These are phyloP conservation scores for Aspergillus fijiensis DNA, from an alignment of 2,329 filamentous ascomycete species.

Conservation along the genomic window DNA sequence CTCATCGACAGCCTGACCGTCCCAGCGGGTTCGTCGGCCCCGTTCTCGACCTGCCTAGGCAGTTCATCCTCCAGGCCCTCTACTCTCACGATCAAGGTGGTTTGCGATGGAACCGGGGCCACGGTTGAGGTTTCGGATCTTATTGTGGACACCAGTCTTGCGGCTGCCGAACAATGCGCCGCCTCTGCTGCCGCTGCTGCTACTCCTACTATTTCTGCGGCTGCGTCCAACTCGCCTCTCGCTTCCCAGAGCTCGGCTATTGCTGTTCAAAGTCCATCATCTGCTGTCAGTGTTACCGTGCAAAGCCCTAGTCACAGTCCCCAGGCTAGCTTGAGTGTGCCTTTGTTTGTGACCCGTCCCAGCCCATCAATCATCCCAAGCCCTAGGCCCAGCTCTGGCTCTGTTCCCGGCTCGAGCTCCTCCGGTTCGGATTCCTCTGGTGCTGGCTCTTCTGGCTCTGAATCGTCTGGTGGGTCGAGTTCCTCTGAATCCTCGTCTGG, in stretches of 20 bases:
- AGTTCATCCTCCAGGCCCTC: background rate
- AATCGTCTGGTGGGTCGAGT: background rate
- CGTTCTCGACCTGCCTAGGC: background rate
- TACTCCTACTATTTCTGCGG: background rate
- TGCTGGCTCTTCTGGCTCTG: background rate
- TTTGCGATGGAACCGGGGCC: background rate
- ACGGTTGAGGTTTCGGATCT: background rate
- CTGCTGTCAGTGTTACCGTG: background rate
- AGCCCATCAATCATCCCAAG: background rate
- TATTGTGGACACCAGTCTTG: background rate
- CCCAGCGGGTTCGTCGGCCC: background rate
- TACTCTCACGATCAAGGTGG: background rate
- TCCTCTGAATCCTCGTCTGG: no score
- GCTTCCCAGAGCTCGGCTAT: background rate
- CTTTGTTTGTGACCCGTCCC: background rate
- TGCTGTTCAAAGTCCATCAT: background rate
- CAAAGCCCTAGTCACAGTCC: background rate
- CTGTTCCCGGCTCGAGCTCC: background rate
- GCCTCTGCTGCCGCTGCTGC: background rate
- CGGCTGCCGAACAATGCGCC: background rate
- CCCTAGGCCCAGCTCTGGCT: background rate
- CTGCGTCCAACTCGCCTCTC: background rate
- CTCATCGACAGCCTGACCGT: background rate
- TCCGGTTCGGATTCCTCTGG: background rate
- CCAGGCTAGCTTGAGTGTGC: background rate